Conservation (phyloP, 2,329 filamentous ascomycete genomes). For the Trichophyton benhamiae region DNA sequence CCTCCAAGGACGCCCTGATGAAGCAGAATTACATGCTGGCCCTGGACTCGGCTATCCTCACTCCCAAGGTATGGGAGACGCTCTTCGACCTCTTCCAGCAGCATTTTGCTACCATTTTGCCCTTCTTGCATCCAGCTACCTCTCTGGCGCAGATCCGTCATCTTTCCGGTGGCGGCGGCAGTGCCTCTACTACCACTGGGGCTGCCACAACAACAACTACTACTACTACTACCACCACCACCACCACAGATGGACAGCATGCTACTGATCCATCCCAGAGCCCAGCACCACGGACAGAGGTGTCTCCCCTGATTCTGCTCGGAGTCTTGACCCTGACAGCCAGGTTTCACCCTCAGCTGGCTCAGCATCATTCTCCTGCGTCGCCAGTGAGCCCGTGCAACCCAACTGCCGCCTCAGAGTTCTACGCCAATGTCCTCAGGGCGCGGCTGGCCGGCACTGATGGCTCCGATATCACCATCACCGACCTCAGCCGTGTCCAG, state of each 20-base stretch:
- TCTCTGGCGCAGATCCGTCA: constrained; percentile 40
- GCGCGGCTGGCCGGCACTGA: constrained; percentile 34
- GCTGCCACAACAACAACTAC: constrained; percentile 6
- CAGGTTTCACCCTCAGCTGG: constrained; percentile 41
- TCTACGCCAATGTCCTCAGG: constrained; percentile 42
- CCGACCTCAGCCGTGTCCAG: constrained; percentile 42
- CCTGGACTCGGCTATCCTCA: constrained; percentile 40
- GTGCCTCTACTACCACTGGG: constrained; percentile 1
- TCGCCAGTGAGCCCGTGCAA: constrained; percentile 34
- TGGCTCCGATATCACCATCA: constrained; percentile 30
- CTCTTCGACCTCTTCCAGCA: constrained; percentile 48
- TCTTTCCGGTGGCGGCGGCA: constrained; percentile 15
- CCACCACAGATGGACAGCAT: background rate
- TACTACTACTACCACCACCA: background rate
- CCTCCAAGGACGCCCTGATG: constrained; percentile 21
- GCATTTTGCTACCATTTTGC: constrained; percentile 45
- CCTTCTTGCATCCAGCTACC: constrained; percentile 44
- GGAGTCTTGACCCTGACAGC: constrained; percentile 46
- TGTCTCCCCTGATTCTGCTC: constrained; percentile 40
- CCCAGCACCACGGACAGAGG: constrained; percentile 23
- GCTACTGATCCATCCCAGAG: constrained; percentile 16
- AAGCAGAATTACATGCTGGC: constrained; percentile 28
- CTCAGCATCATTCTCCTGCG: constrained; percentile 38
- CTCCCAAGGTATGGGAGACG: constrained; percentile 44
- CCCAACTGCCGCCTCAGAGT: constrained; percentile 41